Conservation (phyloP, 164 flowering plant species). For the Nelumbo lutea region DNA sequence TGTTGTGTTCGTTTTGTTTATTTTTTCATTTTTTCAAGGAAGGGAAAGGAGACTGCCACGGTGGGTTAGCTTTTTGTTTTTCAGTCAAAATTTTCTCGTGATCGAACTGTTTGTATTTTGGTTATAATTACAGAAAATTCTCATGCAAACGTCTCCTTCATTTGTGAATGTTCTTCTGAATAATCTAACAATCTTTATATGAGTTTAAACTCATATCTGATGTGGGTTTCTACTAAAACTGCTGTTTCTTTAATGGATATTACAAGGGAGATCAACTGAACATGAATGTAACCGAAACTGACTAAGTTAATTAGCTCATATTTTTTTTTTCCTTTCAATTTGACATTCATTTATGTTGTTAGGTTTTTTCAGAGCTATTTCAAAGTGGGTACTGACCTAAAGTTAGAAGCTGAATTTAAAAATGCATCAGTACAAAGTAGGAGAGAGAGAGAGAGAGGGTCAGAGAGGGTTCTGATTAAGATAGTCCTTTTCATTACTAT, state of each 20-base stretch:
- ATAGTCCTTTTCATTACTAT: slow-evolving; percentile 19
- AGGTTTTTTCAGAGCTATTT: neutral
- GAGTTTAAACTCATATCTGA: too few relatives aligned
- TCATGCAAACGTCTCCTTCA: too few relatives aligned
- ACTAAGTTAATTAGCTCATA: too few relatives aligned
- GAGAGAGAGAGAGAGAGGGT: slow-evolving; percentile 13
- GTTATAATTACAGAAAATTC: too few relatives aligned
- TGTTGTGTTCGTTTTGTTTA: slow-evolving; percentile 16
- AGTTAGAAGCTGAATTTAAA: slow-evolving; percentile 12
- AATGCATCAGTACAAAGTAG: neutral
- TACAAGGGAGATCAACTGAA: too few relatives aligned
- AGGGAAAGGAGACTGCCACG: slow-evolving; percentile 3
- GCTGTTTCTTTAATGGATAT: too few relatives aligned
- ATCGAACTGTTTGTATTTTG: neutral
- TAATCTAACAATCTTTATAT: too few relatives aligned
- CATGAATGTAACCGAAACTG: too few relatives aligned
- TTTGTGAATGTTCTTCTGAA: too few relatives aligned
- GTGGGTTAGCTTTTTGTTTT: neutral
- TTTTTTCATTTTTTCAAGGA: slow-evolving; percentile 25
- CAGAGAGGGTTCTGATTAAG: slow-evolving; percentile 13
- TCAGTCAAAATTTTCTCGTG: neutral
- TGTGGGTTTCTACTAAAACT: too few relatives aligned
- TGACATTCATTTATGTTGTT: too few relatives aligned
- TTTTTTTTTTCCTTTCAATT: too few relatives aligned
- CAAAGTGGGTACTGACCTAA: slow-evolving; percentile 15